Evolutionary conservation across 345 rosid species (phyloP).

Genomic region (Boechera retrofracta): DNA sequence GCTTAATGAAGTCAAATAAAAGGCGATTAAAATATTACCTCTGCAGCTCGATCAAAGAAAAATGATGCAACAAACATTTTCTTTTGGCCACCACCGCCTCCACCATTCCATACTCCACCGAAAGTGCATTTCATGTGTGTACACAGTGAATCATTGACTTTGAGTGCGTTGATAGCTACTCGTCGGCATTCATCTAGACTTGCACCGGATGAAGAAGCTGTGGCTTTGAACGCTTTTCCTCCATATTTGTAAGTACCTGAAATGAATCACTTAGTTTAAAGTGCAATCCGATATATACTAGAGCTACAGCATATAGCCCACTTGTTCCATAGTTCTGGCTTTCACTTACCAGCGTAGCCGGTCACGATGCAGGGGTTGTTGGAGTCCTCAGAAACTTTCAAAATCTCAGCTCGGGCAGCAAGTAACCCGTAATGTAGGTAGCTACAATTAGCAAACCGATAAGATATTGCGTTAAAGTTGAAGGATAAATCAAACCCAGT

Average conservation of each 20-base stretch:
- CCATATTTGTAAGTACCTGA: conserved; percentile 83
- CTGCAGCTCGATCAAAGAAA: conserved; percentile 97
- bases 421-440: conserved; percentile 90
- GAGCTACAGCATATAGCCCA: neutral
- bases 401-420: conserved; percentile 96
- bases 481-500: neutral
- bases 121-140: conserved; percentile 93
- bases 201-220: conserved; percentile 72
- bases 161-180: conserved; percentile 75
- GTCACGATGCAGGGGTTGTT: conserved; percentile 78
- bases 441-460: conserved; percentile 51
- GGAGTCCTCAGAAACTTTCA: conserved; percentile 68
- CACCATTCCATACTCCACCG: conserved; percentile 98
- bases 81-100: conserved; percentile 98
- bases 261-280: neutral
- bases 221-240: conserved; percentile 65
- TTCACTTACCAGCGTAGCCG: conserved; percentile 73
- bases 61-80: conserved; percentile 91
- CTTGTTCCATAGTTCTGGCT: neutral
- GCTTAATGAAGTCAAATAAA: neutral
- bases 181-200: conserved; percentile 77
- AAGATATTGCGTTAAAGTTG: neutral
- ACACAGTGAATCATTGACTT: conserved; percentile 79
- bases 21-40: conserved; percentile 52
- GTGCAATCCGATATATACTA: neutral